Base-by-base conservation (phyloP, 2,329 filamentous ascomycete genomes). In the Scortechinia acanthostroma region DNA sequence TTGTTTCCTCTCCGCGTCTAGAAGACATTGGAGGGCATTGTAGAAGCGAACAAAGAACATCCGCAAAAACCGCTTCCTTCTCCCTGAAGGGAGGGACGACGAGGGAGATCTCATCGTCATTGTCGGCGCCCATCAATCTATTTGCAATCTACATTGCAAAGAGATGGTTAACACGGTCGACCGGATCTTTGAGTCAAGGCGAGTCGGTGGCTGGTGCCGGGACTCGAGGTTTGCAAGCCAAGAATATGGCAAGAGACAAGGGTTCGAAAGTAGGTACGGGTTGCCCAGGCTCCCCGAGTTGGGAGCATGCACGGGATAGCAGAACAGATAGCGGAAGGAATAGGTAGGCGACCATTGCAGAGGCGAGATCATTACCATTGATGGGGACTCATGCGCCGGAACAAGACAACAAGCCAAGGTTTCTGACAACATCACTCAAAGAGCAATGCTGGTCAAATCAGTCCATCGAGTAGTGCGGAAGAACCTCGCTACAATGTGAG, bases 21-120 rank as follows among this genome's bases (percentile, higher is more conserved):
- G 25, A 30, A n/a, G 10, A n/a, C 10, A 6, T 6, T 19, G 17
- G 35, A 40, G 35, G 35, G 35, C 35, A 40, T 40, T 40, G 14
- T 40, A 13, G 35, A 40, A 40, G 35, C 35, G 35, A 19, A 40
- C 35, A 40, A 40, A 40, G 35, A 40, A 19, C 35, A 40, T 40
- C 35, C 35, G 6, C 10, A 40, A 40, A 40, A 40, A 40, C 17
- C 35, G 35, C 35, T 13, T 40, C 35, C 35, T 40, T 13, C 35
- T 40, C 35, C 35, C 25, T 17, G 20, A 17, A 40, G 35, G 35
- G 35, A 40, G 35, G 35, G 17, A 40, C 35, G 17, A 40, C 6
- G 17, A 10, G 20, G 13, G 17, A 40, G 35, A 40, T 40, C 20
- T 6, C 35, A 19, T 40, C 10, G 17, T 40, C 20, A n/a, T 40